Evolutionary conservation across 495 filamentous ascomycete genomes (phyloP).

Genomic region (Podospora pseudopauciseta): DNA sequence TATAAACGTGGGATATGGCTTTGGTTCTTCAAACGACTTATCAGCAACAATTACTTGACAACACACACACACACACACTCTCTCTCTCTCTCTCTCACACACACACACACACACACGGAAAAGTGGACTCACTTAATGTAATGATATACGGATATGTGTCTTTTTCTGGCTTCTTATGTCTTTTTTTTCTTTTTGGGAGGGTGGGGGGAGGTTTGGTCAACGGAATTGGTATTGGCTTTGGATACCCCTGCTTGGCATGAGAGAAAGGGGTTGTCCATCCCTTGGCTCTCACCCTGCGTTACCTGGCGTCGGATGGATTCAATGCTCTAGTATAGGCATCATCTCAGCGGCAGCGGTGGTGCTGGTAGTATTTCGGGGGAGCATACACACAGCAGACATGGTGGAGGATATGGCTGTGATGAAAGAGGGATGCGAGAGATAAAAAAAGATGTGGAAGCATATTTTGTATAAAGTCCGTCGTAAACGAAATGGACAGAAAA

Average conservation of each 20-base stretch:
- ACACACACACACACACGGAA: background rate
- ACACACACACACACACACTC: background rate
- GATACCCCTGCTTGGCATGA: slow-evolving; percentile 9
- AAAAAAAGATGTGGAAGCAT: background rate
- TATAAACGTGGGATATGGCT: slow-evolving; percentile 1
- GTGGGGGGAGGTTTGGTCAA: background rate
- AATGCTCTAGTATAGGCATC: background rate
- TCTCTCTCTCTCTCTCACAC: background rate
- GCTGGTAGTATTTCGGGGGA: background rate
- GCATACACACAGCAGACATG: background rate
- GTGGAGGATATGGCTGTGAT: background rate
- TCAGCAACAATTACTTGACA: slow-evolving; percentile 11
- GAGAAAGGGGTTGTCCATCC: background rate
- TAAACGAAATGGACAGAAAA: background rate
- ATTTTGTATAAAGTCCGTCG: background rate
- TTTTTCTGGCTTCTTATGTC: slow-evolving; percentile 12
- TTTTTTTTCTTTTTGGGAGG: slow-evolving; percentile 7
- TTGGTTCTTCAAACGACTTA: background rate
- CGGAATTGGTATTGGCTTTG: slow-evolving; percentile 7
- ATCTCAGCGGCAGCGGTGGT: background rate
- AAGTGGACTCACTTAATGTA: slow-evolving; percentile 9
- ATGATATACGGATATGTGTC: slow-evolving; percentile 11
- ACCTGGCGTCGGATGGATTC: background rate
- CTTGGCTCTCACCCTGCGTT: background rate
- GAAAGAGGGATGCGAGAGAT: background rate